Percentiles rank a stretch among this genome's conserved stretches.
These are phyloP conservation scores for Citrus maxima DNA, from an alignment of 345 rosid genomes.

Conservation along the genomic window DNA sequence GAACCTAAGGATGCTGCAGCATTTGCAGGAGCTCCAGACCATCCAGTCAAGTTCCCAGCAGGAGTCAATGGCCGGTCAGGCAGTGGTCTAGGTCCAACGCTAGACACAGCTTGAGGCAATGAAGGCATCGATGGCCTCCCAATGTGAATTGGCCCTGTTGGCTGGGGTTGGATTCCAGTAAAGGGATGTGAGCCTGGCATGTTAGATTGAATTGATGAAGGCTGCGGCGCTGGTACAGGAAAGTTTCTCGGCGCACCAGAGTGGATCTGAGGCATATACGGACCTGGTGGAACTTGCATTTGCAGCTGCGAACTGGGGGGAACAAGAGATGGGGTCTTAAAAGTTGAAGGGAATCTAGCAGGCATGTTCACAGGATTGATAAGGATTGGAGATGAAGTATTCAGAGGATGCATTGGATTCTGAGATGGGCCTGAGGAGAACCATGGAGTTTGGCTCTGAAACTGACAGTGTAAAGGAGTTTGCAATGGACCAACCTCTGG, in stretches of 20 bases:
- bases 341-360: slow-evolving; percentile 33
- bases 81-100: slow-evolving; percentile 32
- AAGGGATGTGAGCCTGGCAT: slow-evolving; percentile 26
- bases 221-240: slow-evolving; percentile 35
- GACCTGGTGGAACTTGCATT: slow-evolving; percentile 27
- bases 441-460: slow-evolving; percentile 49
- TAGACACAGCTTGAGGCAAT: slow-evolving; percentile 35
- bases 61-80: slow-evolving; percentile 28
- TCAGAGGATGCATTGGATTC: slow-evolving; percentile 25
- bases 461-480: slow-evolving; percentile 45
- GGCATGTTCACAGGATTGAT: slow-evolving; percentile 29
- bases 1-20: slow-evolving; percentile 19
- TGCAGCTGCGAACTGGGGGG: slow-evolving; percentile 29
- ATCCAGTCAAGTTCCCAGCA: slow-evolving; percentile 33
- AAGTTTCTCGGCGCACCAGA: slow-evolving; percentile 38
- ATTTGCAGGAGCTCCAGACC: slow-evolving; percentile 27
- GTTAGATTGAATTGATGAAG: slow-evolving; percentile 31
- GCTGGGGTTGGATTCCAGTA: slow-evolving; percentile 41
- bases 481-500: slow-evolving; percentile 26
- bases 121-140: slow-evolving; percentile 34
- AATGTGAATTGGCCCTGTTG: slow-evolving; percentile 29
- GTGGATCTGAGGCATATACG: slow-evolving; percentile 34
- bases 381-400: slow-evolving; percentile 35
- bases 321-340: slow-evolving; percentile 36
- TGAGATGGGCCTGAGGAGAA: slow-evolving; percentile 34